Conservation (phyloP, 805 yeast species). For the Metschnikowia koreensis region DNA sequence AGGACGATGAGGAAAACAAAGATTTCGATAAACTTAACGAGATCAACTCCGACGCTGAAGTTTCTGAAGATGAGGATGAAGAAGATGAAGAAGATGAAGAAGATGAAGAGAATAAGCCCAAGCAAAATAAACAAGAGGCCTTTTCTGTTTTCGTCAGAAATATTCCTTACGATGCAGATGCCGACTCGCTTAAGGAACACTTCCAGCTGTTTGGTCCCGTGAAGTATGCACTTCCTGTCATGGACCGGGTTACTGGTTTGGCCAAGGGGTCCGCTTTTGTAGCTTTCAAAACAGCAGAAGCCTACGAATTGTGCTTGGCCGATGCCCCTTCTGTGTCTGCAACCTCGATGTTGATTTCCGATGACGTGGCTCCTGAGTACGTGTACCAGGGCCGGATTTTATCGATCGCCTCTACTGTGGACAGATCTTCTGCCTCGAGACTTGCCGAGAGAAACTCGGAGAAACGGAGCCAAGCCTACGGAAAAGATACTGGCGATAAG, state of each 20-base stretch:
- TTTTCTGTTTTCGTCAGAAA: constrained; percentile 85
- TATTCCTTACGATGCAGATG: constrained; percentile 91
- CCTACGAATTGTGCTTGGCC: constrained; percentile 64
- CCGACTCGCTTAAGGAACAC: constrained; percentile 73
- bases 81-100: constrained; percentile 23
- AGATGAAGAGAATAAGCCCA: constrained; percentile 30
- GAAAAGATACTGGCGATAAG: constrained; percentile 74
- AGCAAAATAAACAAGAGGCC: constrained; percentile 61
- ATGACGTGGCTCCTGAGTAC: constrained; percentile 84
- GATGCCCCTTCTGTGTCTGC: constrained; percentile 72
- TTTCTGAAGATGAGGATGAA: constrained; percentile 34
- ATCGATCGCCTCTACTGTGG: constrained; percentile 81
- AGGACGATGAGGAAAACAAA: constrained; percentile 30
- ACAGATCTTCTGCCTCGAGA: constrained; percentile 73
- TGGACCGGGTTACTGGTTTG: constrained; percentile 78
- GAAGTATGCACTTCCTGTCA: constrained; percentile 89
- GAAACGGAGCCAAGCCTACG: constrained; percentile 71
- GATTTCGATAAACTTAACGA: constrained; percentile 22
- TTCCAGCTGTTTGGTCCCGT: constrained; percentile 83
- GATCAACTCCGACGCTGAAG: constrained; percentile 6
- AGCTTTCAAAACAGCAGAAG: constrained; percentile 64
- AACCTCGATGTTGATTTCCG: constrained; percentile 76
- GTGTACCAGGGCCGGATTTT: constrained; percentile 91
- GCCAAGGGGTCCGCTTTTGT: constrained; percentile 96
- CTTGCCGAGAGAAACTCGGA: constrained; percentile 71